Evolutionary conservation across 2,329 filamentous ascomycete species (phyloP), one percentile per base, ranked within the genome.

Genomic region (Colletotrichum magnum): DNA sequence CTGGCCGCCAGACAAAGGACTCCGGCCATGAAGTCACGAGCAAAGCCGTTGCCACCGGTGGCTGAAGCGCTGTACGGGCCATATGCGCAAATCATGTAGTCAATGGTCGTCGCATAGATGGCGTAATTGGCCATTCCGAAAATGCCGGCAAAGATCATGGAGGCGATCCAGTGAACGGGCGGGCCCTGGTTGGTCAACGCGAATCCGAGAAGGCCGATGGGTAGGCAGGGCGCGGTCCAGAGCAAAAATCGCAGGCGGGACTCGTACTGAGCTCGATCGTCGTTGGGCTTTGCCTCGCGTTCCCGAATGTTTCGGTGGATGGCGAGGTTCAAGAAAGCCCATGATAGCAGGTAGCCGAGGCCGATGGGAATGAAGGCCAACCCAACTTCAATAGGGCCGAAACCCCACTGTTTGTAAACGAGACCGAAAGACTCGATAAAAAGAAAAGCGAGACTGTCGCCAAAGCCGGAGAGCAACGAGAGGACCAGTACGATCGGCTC

Each of bases 21-120:
- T 78, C 92, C 92, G 2, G 92, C 92, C 0, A 94, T 81, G 79
- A 94, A 90, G 75, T 94, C 92, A 72, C 92, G 86, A 3, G 91
- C 86, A 81, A 92, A 93, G 2, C 92, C 92, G 71, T 94, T 94
- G 21, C 92, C 92, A 48, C 92, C 92, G 0, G 92, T 94, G 0
- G 92, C 92, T 0, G 91, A 93, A 1, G 92, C 92, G 2, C 91
- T 89, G 77, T 93, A 94, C 0, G 89, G 88, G 0, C 92, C 92
- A 74, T 94, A 93, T 0, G 91, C 90, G 67, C 89, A 90, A 43
- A 93, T 88, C 88, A 93, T 93, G 80, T 94, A 94, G 78, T 94
- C 90, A 72, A 93, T 92, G 1, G 91, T 93, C 1, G 91, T 90
- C 89, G 93, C 92, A 80, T 93, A 93, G 67, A 93, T 93, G 41